phyloP scores from a whole-genome alignment of 2,329 filamentous ascomycete species.

The Paecilomyces formosus region DNA sequence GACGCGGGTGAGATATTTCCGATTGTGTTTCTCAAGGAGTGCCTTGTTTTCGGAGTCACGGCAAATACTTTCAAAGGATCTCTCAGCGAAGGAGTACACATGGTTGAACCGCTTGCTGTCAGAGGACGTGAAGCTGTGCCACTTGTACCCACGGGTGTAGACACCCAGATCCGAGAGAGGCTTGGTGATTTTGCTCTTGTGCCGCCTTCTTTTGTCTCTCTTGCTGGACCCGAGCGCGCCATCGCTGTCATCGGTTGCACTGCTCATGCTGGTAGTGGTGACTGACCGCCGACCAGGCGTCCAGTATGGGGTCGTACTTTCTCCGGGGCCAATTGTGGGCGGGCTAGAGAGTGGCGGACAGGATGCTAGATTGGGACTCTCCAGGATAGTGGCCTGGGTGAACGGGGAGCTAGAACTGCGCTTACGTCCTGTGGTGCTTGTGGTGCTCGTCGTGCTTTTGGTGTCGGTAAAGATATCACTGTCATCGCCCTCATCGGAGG shows the following conservation, averaged over 20 bases:
- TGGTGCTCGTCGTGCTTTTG: slow-evolving; percentile 39
- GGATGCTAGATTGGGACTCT: slow-evolving; percentile 46
- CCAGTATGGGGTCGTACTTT: slow-evolving; percentile 36
- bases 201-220: slow-evolving; percentile 54
- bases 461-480: slow-evolving; percentile 40
- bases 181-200: slow-evolving; percentile 75
- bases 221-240: slow-evolving; percentile 45
- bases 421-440: slow-evolving; percentile 33
- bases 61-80: slow-evolving; percentile 74
- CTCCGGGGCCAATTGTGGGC: slow-evolving; percentile 46
- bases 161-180: slow-evolving; percentile 80
- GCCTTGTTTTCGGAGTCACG: slow-evolving; percentile 68
- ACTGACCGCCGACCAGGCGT: slow-evolving; percentile 46
- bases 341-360: slow-evolving; percentile 46
- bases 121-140: slow-evolving; percentile 66
- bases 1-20: slow-evolving; percentile 83
- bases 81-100: slow-evolving; percentile 90
- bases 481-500: slow-evolving; percentile 53
- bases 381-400: slow-evolving; percentile 54
- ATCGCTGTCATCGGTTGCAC: slow-evolving; percentile 73
- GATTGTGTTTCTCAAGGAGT: slow-evolving; percentile 80
- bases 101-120: slow-evolving; percentile 88
- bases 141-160: slow-evolving; percentile 70
- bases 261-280: slow-evolving; percentile 48
- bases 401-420: slow-evolving; percentile 75